Base-by-base conservation (phyloP, 805 yeast genomes). In the Sugiyamaella marilandica region DNA sequence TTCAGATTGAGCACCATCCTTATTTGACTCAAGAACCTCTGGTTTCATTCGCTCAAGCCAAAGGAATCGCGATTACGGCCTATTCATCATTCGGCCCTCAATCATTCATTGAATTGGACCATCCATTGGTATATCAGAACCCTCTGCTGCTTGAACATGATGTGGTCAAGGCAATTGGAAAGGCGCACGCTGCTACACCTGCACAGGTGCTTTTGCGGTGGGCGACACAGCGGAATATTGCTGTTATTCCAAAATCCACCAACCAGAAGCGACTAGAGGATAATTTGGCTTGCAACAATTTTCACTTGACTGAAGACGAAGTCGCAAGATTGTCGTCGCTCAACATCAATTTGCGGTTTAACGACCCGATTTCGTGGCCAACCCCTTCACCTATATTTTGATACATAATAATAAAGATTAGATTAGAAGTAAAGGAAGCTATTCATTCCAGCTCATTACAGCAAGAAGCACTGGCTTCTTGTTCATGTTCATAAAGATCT, bases 1-100 rank as follows among this genome's bases (percentile, higher is more conserved):
- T 88, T 62, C 96, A 88, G 72, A 84, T 88, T 60, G 96, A 88
- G 74, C 94, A 87, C 68, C 96, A 88, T 69, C 96, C 96, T 55
- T 88, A 88, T 75, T 76, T 88, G 65, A 87, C 86, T 56, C 95
- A 87, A 72, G 77, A 77, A 55, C 75, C 75, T 60, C 73, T 87
- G 61, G 64, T 85, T 57, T 77, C 82, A 58, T 85, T 71, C 61
- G 85, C 77, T 57, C 78, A 84, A 64, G 61, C 70, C 41, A 70
- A 77, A 56, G 82, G 77, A 33, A 77, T 87, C 55, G 82, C 81
- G 58, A 77, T 87, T 57, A 85, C 86, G 47, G 95, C 83, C n/a
- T 87, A 87, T 72, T 86, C 94, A 11, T 82, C 92, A 10, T 86
- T 87, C 62, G 95, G 95, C 37, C 91, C 94, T 18, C 86, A 83